Evolutionary conservation across 2,329 filamentous ascomycete species (phyloP).

Genomic region (Colletotrichum trifolii): DNA sequence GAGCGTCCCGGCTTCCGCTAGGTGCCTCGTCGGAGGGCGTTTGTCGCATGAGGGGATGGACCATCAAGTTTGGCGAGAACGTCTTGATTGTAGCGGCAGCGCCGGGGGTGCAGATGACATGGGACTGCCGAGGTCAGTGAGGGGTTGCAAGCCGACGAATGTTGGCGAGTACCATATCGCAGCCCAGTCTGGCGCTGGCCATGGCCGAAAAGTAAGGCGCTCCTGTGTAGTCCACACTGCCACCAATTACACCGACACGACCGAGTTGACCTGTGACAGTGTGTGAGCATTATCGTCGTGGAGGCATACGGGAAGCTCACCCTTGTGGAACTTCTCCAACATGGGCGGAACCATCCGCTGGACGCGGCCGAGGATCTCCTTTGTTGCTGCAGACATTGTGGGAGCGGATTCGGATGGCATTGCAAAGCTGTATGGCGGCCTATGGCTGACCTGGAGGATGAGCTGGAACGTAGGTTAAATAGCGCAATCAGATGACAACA

Average conservation of each 20-base stretch:
- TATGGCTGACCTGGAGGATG: neutral
- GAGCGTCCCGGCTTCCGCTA: conserved; percentile 46
- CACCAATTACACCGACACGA: conserved; percentile 91
- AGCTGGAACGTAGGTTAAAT: neutral
- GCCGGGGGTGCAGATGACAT: conserved; percentile 93
- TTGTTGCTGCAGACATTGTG: conserved; percentile 76
- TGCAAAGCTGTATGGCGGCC: neutral
- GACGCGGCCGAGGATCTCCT: conserved; percentile 81
- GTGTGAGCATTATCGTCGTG: neutral
- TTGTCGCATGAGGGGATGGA: conserved; percentile 94
- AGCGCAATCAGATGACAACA: neutral
- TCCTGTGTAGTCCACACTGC: conserved; percentile 95
- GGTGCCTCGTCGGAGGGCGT: conserved; percentile 58
- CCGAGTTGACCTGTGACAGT: conserved; percentile 81
- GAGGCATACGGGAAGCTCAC: conserved; percentile 55
- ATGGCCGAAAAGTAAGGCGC: conserved; percentile 98
- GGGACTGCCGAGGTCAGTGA: conserved; percentile 66
- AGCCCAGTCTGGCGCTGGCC: conserved; percentile 90
- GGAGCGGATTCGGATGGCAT: conserved; percentile 40
- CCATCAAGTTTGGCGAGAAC: conserved; percentile 98
- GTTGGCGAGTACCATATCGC: conserved; percentile 77
- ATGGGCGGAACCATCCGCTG: conserved; percentile 93
- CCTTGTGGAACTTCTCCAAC: conserved; percentile 96
- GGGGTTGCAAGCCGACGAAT: neutral
- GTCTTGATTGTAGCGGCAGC: conserved; percentile 93